Evolutionary conservation across 805 yeast genomes (phyloP).

Genomic region (Wickerhamiella vanderwaltii): DNA sequence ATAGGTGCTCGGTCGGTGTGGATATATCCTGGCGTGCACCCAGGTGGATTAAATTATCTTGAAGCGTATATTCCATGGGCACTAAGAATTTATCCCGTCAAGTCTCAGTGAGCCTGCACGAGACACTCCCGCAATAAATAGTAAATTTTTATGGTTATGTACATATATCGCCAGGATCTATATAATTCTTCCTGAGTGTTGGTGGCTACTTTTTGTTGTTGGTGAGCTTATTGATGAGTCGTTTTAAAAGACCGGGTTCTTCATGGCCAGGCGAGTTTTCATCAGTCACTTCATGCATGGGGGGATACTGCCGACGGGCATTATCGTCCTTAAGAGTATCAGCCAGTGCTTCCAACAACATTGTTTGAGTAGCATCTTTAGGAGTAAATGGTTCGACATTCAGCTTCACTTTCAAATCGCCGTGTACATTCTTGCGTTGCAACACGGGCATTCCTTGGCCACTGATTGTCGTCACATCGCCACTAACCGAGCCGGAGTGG

Average conservation of each 20-base stretch:
- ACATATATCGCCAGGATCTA: too few species aligned
- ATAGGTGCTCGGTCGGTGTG: slow-evolving; percentile 84
- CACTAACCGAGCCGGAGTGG: slow-evolving; percentile 73
- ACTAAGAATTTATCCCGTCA: too few species aligned
- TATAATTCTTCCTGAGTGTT: too few species aligned
- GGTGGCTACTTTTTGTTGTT: slow-evolving; percentile 20
- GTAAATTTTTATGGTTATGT: neutral
- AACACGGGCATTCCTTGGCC: slow-evolving; percentile 76
- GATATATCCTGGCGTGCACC: slow-evolving; percentile 63
- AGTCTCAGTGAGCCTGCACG: too few species aligned
- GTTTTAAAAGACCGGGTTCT: slow-evolving; percentile 26
- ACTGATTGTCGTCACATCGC: slow-evolving; percentile 61
- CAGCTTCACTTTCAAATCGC: slow-evolving; percentile 66
- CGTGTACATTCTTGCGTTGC: slow-evolving; percentile 42
- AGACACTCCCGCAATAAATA: too few species aligned
- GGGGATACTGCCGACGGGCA: slow-evolving; percentile 54
- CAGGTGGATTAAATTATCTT: slow-evolving; percentile 15
- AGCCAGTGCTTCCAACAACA: slow-evolving; percentile 86
- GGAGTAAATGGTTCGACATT: slow-evolving; percentile 65
- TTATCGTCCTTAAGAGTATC: slow-evolving; percentile 70
- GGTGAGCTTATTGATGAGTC: slow-evolving; percentile 26
- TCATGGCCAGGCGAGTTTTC: slow-evolving; percentile 11
- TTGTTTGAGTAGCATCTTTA: slow-evolving; percentile 70
- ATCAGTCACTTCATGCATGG: slow-evolving; percentile 21
- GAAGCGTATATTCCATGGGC: slow-evolving; percentile 18